A percentile compares a stretch with the other conserved stretches of the same genome.
These are phyloP conservation scores for Magnaporthiopsis rhizophila DNA, from an alignment of 2,329 filamentous ascomycete species.

Conservation along the genomic window DNA sequence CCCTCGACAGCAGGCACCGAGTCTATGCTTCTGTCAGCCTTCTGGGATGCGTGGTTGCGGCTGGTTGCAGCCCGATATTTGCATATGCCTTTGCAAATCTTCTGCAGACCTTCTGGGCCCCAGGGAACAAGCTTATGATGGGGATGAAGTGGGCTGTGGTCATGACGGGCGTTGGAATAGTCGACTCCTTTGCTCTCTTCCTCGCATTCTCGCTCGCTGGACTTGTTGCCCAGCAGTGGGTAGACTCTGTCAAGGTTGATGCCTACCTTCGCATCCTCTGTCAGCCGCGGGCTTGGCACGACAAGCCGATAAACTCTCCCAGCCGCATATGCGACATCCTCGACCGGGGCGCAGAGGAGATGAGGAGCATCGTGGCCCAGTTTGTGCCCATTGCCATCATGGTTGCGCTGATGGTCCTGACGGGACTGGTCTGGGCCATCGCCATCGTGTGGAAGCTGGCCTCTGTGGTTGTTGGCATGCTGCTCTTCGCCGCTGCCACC, in stretches of 20 bases:
- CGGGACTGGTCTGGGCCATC: constrained; percentile 70
- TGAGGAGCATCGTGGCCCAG: constrained; percentile 71
- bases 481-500: constrained; percentile 63
- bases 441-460: constrained; percentile 72
- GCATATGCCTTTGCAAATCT: constrained; percentile 69
- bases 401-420: constrained; percentile 55
- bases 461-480: constrained; percentile 61
- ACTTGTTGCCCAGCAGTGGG: constrained; percentile 65
- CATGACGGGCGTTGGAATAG: constrained; percentile 58
- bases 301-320: constrained; percentile 52
- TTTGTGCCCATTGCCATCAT: constrained; percentile 66
- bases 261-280: constrained; percentile 62
- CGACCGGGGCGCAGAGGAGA: constrained; percentile 78
- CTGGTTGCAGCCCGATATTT: constrained; percentile 59
- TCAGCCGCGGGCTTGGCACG: constrained; percentile 76
- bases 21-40: constrained; percentile 52
- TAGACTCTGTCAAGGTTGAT: constrained; percentile 59
- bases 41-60: constrained; percentile 53
- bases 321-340: constrained; percentile 61
- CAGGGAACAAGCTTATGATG: constrained; percentile 35
- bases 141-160: constrained; percentile 60
- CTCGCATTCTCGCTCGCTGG: constrained; percentile 66
- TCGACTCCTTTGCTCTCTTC: constrained; percentile 59
- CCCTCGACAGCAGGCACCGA: constrained; percentile 42
- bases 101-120: constrained; percentile 58